Base-by-base conservation (phyloP, 1,284 basidiomycete species). In the Ustilago tritici region DNA sequence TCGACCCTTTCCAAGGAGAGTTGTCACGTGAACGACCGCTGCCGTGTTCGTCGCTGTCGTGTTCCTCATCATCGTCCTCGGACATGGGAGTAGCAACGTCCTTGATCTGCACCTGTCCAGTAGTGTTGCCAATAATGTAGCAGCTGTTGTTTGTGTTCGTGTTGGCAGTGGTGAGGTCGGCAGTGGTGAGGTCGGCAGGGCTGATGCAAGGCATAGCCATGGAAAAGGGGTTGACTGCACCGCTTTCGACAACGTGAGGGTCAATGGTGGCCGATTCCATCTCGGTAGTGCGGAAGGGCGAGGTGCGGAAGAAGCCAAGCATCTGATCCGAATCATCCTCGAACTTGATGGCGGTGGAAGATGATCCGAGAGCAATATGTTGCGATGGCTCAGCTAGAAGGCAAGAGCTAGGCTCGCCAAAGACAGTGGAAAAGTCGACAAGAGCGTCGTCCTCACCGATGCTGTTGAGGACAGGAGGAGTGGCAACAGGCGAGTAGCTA, bases 1-100 rank as follows among this genome's bases (percentile, higher is more conserved):
- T 61, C 32, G 55, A 62, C 0, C 56, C 40, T n/a, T 67, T 70
- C 41, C 56, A 61, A 6, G 62, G 58, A 43, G 62, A 66, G 4
- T 43, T 40, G 35, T 70, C 56, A n/a, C 61, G 65, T 34, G 47
- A 54, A 32, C 61, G 55, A 36, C 74, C 53, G 34, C 43, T 23
- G 55, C 75, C 73, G 36, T 76, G 40, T 14, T 60, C 58, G 4
- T 60, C 47, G n/a, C 53, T 49, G 10, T 59, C 69, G 9, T 73
- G 52, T 4, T 81, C 79, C 47, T 75, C 73, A 58, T 65, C 62
- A 40, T 59, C 76, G 11, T 79, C 70, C 52, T 80, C 80, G 0
- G 66, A 73, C 75, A 77, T 77, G 66, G 75, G 70, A 7, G 70
- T 40, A 15, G 56, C 63, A 4, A 59, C 53, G 46, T 65, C 60